Evolutionary conservation across 768 basidiomycete species (phyloP).

Genomic region (Tephrocybe sp.): DNA sequence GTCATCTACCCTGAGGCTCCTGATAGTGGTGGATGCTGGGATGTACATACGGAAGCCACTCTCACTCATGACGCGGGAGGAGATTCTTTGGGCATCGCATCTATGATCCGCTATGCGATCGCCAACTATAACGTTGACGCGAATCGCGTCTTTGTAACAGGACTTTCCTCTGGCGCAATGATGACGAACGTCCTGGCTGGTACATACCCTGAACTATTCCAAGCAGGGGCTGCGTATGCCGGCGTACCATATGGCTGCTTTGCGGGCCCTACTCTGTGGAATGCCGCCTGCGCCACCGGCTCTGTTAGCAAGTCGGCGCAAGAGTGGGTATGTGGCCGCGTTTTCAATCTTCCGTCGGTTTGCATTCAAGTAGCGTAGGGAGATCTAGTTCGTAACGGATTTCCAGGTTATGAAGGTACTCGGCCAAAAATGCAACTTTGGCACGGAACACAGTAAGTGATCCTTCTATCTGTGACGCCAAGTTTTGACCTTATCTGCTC

Average conservation of each 20-base stretch:
- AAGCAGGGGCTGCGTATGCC: constrained; percentile 48
- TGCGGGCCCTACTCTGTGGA: constrained; percentile 48
- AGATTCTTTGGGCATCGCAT: constrained; percentile 52
- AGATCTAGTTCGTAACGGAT: constrained; percentile 43
- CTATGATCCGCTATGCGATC: constrained; percentile 47
- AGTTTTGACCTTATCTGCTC: neutral
- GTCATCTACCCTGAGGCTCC: constrained; percentile 50
- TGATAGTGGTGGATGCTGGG: constrained; percentile 48
- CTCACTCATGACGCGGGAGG: constrained; percentile 56
- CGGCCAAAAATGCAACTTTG: constrained; percentile 52
- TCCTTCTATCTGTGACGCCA: neutral
- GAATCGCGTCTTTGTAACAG: constrained; percentile 47
- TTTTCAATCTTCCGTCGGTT: neutral
- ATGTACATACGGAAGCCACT: constrained; percentile 47
- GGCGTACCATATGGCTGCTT: constrained; percentile 58
- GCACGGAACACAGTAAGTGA: constrained; percentile 46
- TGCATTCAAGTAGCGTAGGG: constrained; percentile 23
- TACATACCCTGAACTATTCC: constrained; percentile 54
- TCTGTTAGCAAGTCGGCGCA: constrained; percentile 40
- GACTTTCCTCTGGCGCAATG: constrained; percentile 56
- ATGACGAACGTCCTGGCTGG: constrained; percentile 58
- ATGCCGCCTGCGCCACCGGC: constrained; percentile 44
- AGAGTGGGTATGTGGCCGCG: constrained; percentile 38
- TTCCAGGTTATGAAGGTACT: constrained; percentile 50
- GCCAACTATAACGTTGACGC: constrained; percentile 46